A percentile compares a stretch with the other conserved stretches of the same genome.
These are phyloP conservation scores for Ustilago lituana DNA, from an alignment of 1,284 basidiomycete species.

Conservation along the genomic window DNA sequence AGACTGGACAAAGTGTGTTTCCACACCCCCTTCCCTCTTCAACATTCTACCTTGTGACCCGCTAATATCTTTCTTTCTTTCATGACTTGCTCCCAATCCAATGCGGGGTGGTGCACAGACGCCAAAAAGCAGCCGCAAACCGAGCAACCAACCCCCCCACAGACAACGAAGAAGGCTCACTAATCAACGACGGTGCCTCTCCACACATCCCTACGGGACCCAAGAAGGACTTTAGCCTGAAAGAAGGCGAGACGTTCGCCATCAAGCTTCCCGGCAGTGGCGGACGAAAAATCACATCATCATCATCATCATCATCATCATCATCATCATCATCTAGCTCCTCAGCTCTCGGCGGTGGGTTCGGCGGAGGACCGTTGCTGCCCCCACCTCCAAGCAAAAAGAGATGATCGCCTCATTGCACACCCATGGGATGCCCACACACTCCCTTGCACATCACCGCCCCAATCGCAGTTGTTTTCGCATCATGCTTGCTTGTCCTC, in stretches of 20 bases:
- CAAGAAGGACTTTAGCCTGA: constrained; percentile 92
- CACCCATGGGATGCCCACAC: not conserved
- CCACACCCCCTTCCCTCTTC: not conserved
- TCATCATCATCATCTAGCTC: no score
- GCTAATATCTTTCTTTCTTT: constrained; percentile 3
- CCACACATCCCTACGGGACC: constrained; percentile 72
- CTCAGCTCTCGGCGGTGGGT: constrained; percentile 26
- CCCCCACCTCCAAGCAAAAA: constrained; percentile 55
- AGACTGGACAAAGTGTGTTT: constrained; percentile 88
- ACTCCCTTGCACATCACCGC: not conserved
- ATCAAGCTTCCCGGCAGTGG: constrained; percentile 56
- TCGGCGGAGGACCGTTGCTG: constrained; percentile 34
- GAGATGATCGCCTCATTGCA: constrained; percentile 18
- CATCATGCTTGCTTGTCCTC: no score
- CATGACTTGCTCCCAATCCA: no score
- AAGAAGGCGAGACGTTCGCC: constrained; percentile 93
- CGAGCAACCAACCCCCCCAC: constrained; percentile 25
- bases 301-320: no score
- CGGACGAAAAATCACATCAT: constrained; percentile 40
- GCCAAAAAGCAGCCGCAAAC: constrained; percentile 47
- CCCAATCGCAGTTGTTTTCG: constrained; percentile 1
- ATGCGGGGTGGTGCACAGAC: constrained; percentile 40
- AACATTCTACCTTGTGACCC: no score
- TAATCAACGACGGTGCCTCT: constrained; percentile 48
- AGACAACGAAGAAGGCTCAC: constrained; percentile 8